Percentiles rank a stretch among this genome's conserved stretches.
phyloP scores from a whole-genome alignment of 2,329 filamentous ascomycete species.

The Lomentospora prolificans region DNA sequence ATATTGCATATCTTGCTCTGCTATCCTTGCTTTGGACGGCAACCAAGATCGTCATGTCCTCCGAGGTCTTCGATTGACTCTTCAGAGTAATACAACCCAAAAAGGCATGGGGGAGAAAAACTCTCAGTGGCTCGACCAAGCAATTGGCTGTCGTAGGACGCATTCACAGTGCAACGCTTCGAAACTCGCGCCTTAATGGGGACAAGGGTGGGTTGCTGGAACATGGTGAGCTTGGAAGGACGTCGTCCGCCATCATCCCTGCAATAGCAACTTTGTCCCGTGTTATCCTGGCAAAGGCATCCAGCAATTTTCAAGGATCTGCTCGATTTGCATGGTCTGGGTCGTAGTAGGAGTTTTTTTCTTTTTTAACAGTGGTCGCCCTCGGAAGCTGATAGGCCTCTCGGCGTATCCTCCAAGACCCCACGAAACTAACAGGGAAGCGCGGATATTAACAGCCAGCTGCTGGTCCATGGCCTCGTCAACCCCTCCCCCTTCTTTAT shows the following conservation, averaged over 20 bases:
- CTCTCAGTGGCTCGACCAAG: neutral
- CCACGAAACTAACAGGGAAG: neutral
- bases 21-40: no score
- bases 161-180: neutral
- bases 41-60: no score
- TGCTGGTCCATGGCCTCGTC: no score
- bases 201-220: neutral
- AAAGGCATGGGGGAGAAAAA: neutral
- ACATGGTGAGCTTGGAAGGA: neutral
- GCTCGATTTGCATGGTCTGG: neutral
- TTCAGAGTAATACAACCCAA: no score
- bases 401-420: neutral
- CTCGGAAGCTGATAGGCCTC: neutral
- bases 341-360: neutral
- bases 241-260: conserved; percentile 1
- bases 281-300: neutral
- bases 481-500: neutral
- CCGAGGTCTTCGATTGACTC: no score
- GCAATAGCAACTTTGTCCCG: neutral
- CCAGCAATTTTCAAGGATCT: neutral
- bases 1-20: no score
- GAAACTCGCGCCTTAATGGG: neutral
- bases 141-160: neutral
- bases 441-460: no score
- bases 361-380: neutral